Evolutionary conservation across 2,329 filamentous ascomycete species (phyloP).

Genomic region (Paramyrothecium roridum): DNA sequence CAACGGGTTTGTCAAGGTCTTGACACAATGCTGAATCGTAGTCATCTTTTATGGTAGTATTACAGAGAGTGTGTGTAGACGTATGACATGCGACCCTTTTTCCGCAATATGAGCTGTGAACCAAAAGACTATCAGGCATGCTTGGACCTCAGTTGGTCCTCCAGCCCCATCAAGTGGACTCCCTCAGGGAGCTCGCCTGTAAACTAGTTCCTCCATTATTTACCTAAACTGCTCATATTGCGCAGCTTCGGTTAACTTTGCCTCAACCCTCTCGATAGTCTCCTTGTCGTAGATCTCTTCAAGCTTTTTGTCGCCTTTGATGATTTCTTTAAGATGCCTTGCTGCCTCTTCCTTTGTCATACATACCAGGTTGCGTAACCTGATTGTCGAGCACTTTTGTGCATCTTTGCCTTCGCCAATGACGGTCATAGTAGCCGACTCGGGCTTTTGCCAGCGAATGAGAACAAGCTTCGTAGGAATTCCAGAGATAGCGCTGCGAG

Average conservation of each 20-base stretch:
- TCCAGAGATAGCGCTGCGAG: slow-evolving; percentile 78
- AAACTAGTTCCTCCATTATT: not conserved
- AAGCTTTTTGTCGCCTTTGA: slow-evolving; percentile 63
- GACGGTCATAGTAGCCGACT: slow-evolving; percentile 50
- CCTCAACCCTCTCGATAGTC: slow-evolving; percentile 65
- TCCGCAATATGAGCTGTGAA: too few species aligned
- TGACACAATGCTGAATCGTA: too few species aligned
- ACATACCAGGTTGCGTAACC: slow-evolving; percentile 71
- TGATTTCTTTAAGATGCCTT: slow-evolving; percentile 74
- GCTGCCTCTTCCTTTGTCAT: slow-evolving; percentile 91
- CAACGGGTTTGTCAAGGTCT: too few species aligned
- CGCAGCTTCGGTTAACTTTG: slow-evolving; percentile 64
- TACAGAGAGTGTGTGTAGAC: too few species aligned
- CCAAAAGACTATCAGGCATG: too few species aligned
- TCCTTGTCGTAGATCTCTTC: slow-evolving; percentile 73
- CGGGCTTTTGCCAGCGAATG: slow-evolving; percentile 74
- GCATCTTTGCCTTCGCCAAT: slow-evolving; percentile 65
- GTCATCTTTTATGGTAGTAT: too few species aligned
- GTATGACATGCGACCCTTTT: too few species aligned
- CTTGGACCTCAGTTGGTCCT: too few species aligned
- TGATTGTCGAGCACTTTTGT: slow-evolving; percentile 72
- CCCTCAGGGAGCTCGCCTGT: not conserved
- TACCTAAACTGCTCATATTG: slow-evolving; percentile 51
- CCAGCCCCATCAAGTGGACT: not conserved
- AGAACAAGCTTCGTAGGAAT: slow-evolving; percentile 75